Evolutionary conservation across 2,329 filamentous ascomycete species (phyloP).

Genomic region (Pleomassaria siparia): DNA sequence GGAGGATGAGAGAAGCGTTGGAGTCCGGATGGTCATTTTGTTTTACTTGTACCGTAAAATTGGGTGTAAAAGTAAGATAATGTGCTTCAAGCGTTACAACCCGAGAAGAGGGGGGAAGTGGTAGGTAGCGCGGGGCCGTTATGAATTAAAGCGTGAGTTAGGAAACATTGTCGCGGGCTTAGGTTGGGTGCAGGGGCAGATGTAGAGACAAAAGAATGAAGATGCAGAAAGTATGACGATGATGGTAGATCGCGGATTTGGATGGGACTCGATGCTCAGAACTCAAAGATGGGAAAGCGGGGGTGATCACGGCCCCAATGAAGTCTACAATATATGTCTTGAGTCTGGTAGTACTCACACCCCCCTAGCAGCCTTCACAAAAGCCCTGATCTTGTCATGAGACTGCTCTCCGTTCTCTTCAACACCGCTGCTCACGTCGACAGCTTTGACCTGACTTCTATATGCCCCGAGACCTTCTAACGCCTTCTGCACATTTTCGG

Average conservation of each 20-base stretch:
- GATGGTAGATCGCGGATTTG: not conserved
- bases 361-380: slow-evolving; percentile 69
- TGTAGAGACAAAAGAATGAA: not conserved
- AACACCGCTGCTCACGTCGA: slow-evolving; percentile 94
- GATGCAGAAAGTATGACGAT: not conserved
- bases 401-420: slow-evolving; percentile 78
- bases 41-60: not conserved
- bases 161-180: not conserved
- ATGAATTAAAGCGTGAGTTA: not conserved
- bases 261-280: not conserved
- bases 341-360: slow-evolving; percentile 2
- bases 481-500: slow-evolving; percentile 72
- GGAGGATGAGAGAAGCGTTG: not conserved
- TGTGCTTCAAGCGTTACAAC: not conserved
- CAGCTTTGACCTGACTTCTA: slow-evolving; percentile 68
- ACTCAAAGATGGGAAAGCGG: not conserved
- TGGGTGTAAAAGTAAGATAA: not conserved
- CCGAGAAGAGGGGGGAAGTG: no score
- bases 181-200: not conserved
- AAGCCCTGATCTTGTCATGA: slow-evolving; percentile 75
- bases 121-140: not conserved
- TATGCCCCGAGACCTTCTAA: slow-evolving; percentile 65
- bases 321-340: not conserved
- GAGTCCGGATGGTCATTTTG: not conserved
- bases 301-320: not conserved